Evolutionary conservation across 192 early-diverging fungal genomes (phyloP).

Genomic region (Coemansia sp.): DNA sequence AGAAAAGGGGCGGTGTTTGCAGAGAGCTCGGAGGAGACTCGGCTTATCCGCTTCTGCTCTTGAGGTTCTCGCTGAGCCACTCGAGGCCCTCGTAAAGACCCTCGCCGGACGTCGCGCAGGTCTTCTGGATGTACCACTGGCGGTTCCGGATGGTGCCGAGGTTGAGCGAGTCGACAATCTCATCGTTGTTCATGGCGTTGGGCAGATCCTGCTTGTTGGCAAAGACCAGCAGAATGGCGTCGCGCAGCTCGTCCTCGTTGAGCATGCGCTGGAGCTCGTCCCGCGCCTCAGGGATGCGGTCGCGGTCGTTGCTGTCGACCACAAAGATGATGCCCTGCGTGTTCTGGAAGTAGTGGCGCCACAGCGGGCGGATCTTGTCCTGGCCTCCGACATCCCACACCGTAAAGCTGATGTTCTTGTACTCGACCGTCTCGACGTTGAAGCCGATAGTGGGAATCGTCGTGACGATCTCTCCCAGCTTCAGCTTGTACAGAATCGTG

Average conservation of each 20-base stretch:
- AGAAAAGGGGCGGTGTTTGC: too few species aligned
- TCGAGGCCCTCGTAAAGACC: constrained; percentile 90
- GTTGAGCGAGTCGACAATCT: constrained; percentile 83
- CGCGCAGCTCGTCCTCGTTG: constrained; percentile 90
- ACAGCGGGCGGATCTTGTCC: constrained; percentile 88
- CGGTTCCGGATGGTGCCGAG: constrained; percentile 81
- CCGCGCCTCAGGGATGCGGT: constrained; percentile 80
- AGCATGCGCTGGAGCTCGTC: constrained; percentile 93
- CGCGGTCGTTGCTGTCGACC: constrained; percentile 89
- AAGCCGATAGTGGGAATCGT: constrained; percentile 92
- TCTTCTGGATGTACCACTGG: constrained; percentile 93
- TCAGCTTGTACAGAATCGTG: constrained; percentile 91
- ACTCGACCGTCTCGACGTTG: constrained; percentile 90
- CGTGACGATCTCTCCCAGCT: constrained; percentile 95
- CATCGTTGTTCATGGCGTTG: constrained; percentile 86
- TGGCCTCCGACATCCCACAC: constrained; percentile 97
- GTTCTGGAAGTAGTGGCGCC: constrained; percentile 98
- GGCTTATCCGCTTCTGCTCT: constrained; percentile 28
- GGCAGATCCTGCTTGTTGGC: constrained; percentile 99
- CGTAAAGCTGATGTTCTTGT: constrained; percentile 98
- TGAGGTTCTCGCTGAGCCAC: constrained; percentile 85
- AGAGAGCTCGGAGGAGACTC: too few species aligned
- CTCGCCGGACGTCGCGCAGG: constrained; percentile 90
- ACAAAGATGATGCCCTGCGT: constrained; percentile 99
- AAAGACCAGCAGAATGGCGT: constrained; percentile 86